These are phyloP conservation scores for Teratosphaeria gauchensis DNA, from an alignment of 2,329 filamentous ascomycete species.

Conservation along the genomic window DNA sequence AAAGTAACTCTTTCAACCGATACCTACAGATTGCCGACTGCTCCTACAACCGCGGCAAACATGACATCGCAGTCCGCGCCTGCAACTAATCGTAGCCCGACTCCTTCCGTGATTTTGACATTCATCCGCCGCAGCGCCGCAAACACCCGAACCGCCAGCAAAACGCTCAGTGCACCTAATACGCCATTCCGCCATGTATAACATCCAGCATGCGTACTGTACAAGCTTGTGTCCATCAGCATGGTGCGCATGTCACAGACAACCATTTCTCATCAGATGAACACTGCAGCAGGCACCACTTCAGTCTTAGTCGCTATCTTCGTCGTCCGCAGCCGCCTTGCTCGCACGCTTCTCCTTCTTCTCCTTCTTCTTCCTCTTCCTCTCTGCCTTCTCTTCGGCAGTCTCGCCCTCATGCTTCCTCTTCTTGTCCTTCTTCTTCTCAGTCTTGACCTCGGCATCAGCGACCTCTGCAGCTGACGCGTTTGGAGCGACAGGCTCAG, in stretches of 20 bases:
- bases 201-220: neutral
- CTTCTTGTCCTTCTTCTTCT: constrained; percentile 36
- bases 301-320: constrained; percentile 16
- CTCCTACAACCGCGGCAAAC: neutral
- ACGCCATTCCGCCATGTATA: neutral
- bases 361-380: constrained; percentile 62
- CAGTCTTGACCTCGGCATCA: constrained; percentile 9
- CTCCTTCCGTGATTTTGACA: neutral
- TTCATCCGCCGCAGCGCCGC: neutral
- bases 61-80: neutral
- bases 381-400: constrained; percentile 38
- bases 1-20: neutral
- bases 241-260: neutral
- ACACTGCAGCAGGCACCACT: neutral
- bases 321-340: constrained; percentile 11
- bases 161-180: neutral
- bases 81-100: neutral
- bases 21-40: neutral
- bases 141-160: neutral
- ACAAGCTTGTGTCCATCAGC: neutral
- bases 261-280: neutral
- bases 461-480: constrained; percentile 6
- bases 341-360: constrained; percentile 56
- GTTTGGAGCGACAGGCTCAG: constrained; percentile 20
- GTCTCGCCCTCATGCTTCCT: constrained; percentile 38